Base-by-base conservation (phyloP, 2,329 filamentous ascomycete genomes). In the Botrytis medusae region DNA sequence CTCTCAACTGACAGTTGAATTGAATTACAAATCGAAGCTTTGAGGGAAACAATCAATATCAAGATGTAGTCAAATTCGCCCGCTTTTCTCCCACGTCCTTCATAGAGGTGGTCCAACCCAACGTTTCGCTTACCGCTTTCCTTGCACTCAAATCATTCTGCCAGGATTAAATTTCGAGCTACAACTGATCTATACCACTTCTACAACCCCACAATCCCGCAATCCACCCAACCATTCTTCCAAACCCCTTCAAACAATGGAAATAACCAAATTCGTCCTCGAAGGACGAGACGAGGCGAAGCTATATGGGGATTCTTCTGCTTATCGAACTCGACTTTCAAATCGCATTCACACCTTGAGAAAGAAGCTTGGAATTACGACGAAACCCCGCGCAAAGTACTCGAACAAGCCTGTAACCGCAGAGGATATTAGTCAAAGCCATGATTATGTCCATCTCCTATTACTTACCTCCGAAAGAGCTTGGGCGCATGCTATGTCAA, bases 401-500 rank as follows among this genome's bases (percentile, higher is more conserved):
- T 87, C 88, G 72, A 87, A 89, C 78, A 94, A 92, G 82, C 84
- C 88, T 25, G 85, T 97, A 74, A 94, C 92, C 4, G 87, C 93
- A 42, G 90, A 92, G 77, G 89, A 97, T 80, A 87, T 98, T 78
- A 88, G 87, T 51, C 86, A 87, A 76, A 93, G 94, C 83, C 86
- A 90, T 82, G 93, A 93, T 92, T 98, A 91, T 83, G 88, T 91
- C 67, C 87, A 92, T 77, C 86, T 98, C n/a, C 86, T 95, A 46
- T 87, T 99, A 73, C 89, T 98, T 79, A 93, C 90, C 57, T 91
- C 95, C 74, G 96, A 99, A 84, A 89, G 96, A 76, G 93, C 95
- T 69, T 98, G 94, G 93, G 95, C 96, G 54, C 92, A 97, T 82
- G 95, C 95, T 73, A 97, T 98, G 94, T 90, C 92, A 81, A 94